Conservation (phyloP, 1,139 yeast genomes). For the Saccharomycopsis crataegensis region DNA sequence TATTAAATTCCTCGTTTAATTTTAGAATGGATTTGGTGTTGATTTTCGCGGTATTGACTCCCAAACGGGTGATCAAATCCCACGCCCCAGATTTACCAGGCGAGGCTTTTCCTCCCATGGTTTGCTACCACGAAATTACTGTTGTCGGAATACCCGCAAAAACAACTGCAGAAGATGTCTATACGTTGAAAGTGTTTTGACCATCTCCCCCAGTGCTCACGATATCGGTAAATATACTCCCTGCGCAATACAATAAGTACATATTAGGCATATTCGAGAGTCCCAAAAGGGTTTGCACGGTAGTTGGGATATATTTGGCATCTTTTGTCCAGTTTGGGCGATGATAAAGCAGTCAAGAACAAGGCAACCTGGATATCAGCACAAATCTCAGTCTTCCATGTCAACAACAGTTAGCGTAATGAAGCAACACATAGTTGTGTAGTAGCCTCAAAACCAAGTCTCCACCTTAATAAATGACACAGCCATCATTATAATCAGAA, state of each 20-base stretch:
- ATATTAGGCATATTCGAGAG: conserved; percentile 45
- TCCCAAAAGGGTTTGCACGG: conserved; percentile 62
- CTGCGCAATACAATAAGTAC: conserved; percentile 14
- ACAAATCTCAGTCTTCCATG: no score
- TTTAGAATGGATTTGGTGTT: conserved; percentile 56
- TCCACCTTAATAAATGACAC: no score
- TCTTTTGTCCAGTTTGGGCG: conserved; percentile 72
- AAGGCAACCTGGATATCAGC: conserved; percentile 71
- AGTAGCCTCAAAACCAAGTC: no score
- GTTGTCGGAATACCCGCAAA: conserved; percentile 74
- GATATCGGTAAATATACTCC: conserved; percentile 66
- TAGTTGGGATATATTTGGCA: conserved; percentile 77
- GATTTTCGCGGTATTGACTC: conserved; percentile 68
- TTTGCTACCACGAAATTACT: conserved; percentile 21
- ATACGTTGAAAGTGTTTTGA: conserved; percentile 91
- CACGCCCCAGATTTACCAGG: conserved; percentile 93
- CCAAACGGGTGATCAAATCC: conserved; percentile 69
- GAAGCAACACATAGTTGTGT: no score
- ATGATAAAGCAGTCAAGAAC: conserved; percentile 68
- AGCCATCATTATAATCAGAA: no score
- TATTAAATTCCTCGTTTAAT: conserved; percentile 39
- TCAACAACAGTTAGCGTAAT: no score
- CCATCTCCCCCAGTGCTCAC: conserved; percentile 99
- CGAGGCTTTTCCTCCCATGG: conserved; percentile 96
- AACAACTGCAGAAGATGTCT: conserved; percentile 89